Base-by-base conservation (phyloP, 352 stramenopile genomes). In the Pythium rishiriense region DNA sequence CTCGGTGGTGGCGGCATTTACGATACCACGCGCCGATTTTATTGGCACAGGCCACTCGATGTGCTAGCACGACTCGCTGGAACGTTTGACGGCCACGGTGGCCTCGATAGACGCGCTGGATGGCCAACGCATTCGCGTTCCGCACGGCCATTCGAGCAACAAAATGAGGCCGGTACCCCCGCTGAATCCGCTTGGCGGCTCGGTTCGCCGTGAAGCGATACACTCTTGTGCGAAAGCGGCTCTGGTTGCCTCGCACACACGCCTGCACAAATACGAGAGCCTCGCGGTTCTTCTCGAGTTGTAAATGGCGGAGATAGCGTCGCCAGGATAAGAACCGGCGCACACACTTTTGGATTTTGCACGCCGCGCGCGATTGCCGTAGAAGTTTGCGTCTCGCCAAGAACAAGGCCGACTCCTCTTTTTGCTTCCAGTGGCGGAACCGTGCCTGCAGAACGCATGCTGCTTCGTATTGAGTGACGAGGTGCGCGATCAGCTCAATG, bases 1-100 rank as follows among this genome's bases (percentile, higher is more conserved):
- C 64, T 4, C 67, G 72, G 5, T 74, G 55, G n/a, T 74, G 57
- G 21, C 74, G 41, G 46, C 73, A 87, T 28, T 59, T 65, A 1
- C 76, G 81, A 64, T 78, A 88, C 81, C 81, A 93, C 21, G n/a
- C 25, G 69, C 70, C 76, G 43, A 89, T 84, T 24, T 54, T 71
- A 1, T 43, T 12, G 1, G 45, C 68, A 9, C 51, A 64, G 1
- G 33, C 43, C 37, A n/a, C 37, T n/a, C 37, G 19, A 17, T n/a
- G 37, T n/a, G 37, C 37, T n/a, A 21, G 11, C 14, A 19, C 11
- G 3, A 59, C 45, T 21, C 58, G 60, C n/a, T 66, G 33, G 52
- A 56, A 72, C 6, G 56, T 5, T 33, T 52, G 21, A 0, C 79
- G 72, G 0, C 74, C 75, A 3, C 61, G 42, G 46, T 72, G 79